A percentile compares a stretch with the other conserved stretches of the same genome.
These are phyloP conservation scores for Lecanosticta acicola DNA, from an alignment of 2,329 filamentous ascomycete species.

Conservation along the genomic window DNA sequence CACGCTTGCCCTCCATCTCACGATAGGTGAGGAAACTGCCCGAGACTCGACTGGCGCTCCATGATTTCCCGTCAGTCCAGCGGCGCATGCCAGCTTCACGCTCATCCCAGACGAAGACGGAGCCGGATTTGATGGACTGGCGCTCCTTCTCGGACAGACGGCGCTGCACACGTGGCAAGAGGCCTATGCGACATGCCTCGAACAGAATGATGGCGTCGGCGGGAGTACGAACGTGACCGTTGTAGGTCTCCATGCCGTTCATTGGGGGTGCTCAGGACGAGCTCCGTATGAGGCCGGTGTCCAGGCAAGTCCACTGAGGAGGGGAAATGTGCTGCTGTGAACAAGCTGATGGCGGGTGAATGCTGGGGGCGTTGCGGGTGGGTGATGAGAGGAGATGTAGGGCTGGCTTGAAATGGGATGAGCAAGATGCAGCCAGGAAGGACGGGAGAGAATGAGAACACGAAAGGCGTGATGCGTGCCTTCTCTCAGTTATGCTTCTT, in stretches of 20 bases:
- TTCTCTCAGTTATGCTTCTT: not conserved
- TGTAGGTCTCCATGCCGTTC: slow-evolving; percentile 81
- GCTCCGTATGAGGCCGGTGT: not conserved
- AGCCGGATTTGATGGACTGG: slow-evolving; percentile 91
- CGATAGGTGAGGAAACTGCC: slow-evolving; percentile 96
- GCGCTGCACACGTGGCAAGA: slow-evolving; percentile 86
- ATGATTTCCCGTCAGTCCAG: slow-evolving; percentile 98
- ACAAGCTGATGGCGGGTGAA: no score
- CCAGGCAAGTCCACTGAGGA: no score
- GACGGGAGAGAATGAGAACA: not conserved
- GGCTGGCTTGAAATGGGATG: no score
- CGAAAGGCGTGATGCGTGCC: no score
- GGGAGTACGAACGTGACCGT: slow-evolving; percentile 91
- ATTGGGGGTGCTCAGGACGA: not conserved
- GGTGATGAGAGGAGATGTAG: no score
- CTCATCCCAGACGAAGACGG: slow-evolving; percentile 99
- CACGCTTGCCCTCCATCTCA: slow-evolving; percentile 98
- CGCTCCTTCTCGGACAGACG: slow-evolving; percentile 94
- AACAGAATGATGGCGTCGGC: slow-evolving; percentile 97
- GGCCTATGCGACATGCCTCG: slow-evolving; percentile 84
- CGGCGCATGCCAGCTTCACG: slow-evolving; percentile 94
- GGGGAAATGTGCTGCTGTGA: no score
- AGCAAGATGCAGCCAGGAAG: not conserved
- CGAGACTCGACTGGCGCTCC: slow-evolving; percentile 95
- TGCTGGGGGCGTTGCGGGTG: no score